Evolutionary conservation across 2,329 filamentous ascomycete genomes (phyloP).

Genomic region (Aspergillus novofumigatus): DNA sequence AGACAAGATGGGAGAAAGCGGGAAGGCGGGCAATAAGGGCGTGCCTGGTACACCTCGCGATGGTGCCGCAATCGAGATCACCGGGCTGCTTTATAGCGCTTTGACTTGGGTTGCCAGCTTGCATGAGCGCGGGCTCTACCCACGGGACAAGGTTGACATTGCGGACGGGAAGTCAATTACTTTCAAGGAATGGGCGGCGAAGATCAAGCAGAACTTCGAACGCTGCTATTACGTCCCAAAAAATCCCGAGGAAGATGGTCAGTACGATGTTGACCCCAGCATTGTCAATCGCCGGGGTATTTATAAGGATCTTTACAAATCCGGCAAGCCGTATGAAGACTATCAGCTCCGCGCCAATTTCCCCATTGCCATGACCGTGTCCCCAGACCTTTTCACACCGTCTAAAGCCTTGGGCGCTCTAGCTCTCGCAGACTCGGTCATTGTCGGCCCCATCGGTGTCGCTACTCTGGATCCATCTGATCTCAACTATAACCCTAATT

Average conservation of each 20-base stretch:
- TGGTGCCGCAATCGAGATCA: slow-evolving; percentile 92
- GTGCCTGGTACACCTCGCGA: slow-evolving; percentile 95
- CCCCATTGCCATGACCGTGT: slow-evolving; percentile 90
- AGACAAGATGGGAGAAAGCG: slow-evolving; percentile 99
- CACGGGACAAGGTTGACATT: slow-evolving; percentile 67
- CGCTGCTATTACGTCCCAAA: slow-evolving; percentile 82
- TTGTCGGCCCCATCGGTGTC: slow-evolving; percentile 89
- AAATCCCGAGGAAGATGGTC: slow-evolving; percentile 62
- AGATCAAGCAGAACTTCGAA: slow-evolving; percentile 84
- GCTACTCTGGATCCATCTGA: slow-evolving; percentile 90
- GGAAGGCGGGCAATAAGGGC: slow-evolving; percentile 85
- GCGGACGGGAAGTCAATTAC: slow-evolving; percentile 60
- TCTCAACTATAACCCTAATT: slow-evolving; percentile 89
- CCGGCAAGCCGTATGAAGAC: slow-evolving; percentile 93
- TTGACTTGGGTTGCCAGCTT: slow-evolving; percentile 74
- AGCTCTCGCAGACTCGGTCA: slow-evolving; percentile 69
- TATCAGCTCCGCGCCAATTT: slow-evolving; percentile 96
- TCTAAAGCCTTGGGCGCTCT: slow-evolving; percentile 75
- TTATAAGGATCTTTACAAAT: slow-evolving; percentile 95
- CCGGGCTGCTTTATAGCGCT: slow-evolving; percentile 85
- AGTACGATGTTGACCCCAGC: slow-evolving; percentile 74
- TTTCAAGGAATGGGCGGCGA: slow-evolving; percentile 72
- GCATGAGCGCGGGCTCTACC: slow-evolving; percentile 64
- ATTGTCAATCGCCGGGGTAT: slow-evolving; percentile 89
- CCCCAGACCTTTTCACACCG: slow-evolving; percentile 78